A percentile compares a stretch with the other conserved stretches of the same genome.
Conservation (phyloP, 2,329 filamentous ascomycete species). For the Ophiostoma ulmi region DNA sequence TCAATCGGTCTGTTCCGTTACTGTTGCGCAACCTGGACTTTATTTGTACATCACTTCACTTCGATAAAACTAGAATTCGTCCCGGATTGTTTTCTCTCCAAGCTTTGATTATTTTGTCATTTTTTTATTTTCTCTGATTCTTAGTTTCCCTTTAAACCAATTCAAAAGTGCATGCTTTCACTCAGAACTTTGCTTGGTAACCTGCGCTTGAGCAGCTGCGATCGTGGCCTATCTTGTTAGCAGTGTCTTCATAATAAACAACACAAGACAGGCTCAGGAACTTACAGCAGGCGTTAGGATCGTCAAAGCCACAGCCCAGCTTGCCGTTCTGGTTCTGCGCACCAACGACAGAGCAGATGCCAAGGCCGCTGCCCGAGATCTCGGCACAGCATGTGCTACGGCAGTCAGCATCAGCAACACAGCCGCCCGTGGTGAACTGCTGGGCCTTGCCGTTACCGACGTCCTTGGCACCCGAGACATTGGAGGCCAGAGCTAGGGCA, state of each 20-base stretch:
- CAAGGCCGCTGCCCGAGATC: slow-evolving; percentile 30
- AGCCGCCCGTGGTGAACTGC: slow-evolving; percentile 37
- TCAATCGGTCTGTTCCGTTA: not conserved
- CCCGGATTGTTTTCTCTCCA: not conserved
- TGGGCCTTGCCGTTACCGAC: slow-evolving; percentile 32
- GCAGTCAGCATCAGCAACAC: slow-evolving; percentile 34
- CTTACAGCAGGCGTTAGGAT: slow-evolving; percentile 32
- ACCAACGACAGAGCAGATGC: slow-evolving; percentile 35
- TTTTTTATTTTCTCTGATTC: not conserved
- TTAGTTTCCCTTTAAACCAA: not conserved
- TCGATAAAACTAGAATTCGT: not conserved
- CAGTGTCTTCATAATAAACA: not conserved
- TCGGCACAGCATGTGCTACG: slow-evolving; percentile 30
- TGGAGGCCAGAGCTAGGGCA: slow-evolving; percentile 31
- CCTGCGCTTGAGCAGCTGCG: slow-evolving; percentile 34
- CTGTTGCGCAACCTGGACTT: not conserved
- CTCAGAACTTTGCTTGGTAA: slow-evolving; percentile 30
- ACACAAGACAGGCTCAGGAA: not conserved
- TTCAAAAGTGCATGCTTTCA: not conserved
- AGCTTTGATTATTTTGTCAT: not conserved
- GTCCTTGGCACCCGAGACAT: slow-evolving; percentile 33
- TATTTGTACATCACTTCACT: not conserved
- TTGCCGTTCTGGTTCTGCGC: slow-evolving; percentile 35
- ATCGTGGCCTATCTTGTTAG: slow-evolving; percentile 26
- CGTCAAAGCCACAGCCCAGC: slow-evolving; percentile 35